These are phyloP conservation scores for Astrothelium subdiscretum DNA, from an alignment of 495 filamentous ascomycete genomes.

Conservation along the genomic window DNA sequence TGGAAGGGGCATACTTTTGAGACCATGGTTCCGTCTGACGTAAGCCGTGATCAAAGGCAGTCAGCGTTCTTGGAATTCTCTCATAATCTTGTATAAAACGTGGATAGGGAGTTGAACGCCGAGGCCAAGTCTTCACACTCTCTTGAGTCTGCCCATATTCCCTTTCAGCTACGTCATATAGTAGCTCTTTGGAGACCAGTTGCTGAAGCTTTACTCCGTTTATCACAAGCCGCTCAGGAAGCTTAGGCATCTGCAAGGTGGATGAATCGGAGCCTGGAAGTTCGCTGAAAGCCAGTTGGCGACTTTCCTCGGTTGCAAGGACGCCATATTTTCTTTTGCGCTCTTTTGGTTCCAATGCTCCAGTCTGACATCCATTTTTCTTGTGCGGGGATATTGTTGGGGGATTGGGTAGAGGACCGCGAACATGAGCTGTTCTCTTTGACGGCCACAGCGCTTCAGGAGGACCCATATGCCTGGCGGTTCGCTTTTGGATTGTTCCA, in stretches of 20 bases:
- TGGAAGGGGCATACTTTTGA: slow-evolving; percentile 74
- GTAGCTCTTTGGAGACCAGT: slow-evolving; percentile 8
- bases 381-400: background rate
- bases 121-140: background rate
- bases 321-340: slow-evolving; percentile 19
- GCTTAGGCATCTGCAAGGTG: background rate
- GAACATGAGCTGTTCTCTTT: slow-evolving; percentile 22
- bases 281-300: slow-evolving; percentile 2
- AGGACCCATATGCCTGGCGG: slow-evolving; percentile 19
- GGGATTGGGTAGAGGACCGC: slow-evolving; percentile 8
- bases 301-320: slow-evolving; percentile 6
- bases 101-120: slow-evolving; percentile 33
- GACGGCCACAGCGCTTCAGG: slow-evolving; percentile 24
- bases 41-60: slow-evolving; percentile 66
- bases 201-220: slow-evolving; percentile 20
- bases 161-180: background rate
- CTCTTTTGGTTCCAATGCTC: background rate
- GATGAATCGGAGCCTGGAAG: background rate
- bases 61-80: slow-evolving; percentile 47
- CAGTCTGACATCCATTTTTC: background rate
- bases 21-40: slow-evolving; percentile 68
- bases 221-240: slow-evolving; percentile 23
- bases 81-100: slow-evolving; percentile 47
- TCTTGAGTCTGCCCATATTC: background rate
- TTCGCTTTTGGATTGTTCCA: background rate